Conservation (phyloP, 1,284 basidiomycete species). For the Mycena citricolor region DNA sequence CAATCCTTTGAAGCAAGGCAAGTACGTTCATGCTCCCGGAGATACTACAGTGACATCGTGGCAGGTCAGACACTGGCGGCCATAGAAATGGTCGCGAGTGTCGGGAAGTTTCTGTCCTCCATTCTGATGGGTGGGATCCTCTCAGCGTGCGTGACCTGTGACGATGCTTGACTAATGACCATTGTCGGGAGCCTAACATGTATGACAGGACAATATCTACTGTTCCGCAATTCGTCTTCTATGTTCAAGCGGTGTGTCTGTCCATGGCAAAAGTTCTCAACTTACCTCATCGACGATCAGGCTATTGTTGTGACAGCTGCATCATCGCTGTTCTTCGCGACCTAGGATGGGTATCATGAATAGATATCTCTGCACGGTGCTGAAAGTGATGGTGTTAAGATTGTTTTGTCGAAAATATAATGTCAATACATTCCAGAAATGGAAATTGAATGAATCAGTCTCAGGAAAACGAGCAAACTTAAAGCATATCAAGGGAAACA, state of each 20-base stretch:
- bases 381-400: too few species aligned
- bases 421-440: too few species aligned
- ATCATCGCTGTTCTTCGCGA: too few species aligned
- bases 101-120: slow-evolving; percentile 16
- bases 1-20: slow-evolving; percentile 9
- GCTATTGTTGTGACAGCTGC: too few species aligned
- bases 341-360: too few species aligned
- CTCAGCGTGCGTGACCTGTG: slow-evolving; percentile 8
- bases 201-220: slow-evolving; percentile 13
- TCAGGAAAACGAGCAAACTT: too few species aligned
- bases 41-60: neutral
- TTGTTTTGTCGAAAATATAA: too few species aligned
- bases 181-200: neutral
- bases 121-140: slow-evolving; percentile 15
- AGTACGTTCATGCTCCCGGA: neutral
- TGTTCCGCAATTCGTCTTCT: slow-evolving; percentile 15
- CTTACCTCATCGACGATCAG: too few species aligned
- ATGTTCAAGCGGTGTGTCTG: slow-evolving; percentile 14
- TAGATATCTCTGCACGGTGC: too few species aligned
- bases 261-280: too few species aligned
- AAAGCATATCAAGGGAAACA: too few species aligned
- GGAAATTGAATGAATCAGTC: too few species aligned
- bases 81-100: slow-evolving; percentile 13
- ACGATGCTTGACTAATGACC: neutral
- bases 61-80: slow-evolving; percentile 17